phyloP scores from a whole-genome alignment of 2,329 filamentous ascomycete species.

The Penicillium freii region DNA sequence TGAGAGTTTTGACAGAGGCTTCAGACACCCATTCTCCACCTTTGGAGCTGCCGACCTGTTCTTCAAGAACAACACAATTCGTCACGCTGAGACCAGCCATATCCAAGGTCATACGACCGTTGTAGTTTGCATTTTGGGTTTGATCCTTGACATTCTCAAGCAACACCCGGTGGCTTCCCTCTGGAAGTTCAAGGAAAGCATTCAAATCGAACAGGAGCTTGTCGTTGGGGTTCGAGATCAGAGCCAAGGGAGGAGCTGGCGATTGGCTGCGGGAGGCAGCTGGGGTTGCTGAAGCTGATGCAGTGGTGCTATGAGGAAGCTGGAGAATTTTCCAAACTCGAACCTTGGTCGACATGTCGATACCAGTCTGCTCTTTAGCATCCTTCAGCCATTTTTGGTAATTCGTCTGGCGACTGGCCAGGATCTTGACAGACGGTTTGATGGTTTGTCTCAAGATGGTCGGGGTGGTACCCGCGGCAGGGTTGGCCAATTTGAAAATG shows the following conservation, averaged over 20 bases:
- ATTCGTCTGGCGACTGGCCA: slow-evolving; percentile 67
- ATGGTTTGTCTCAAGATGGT: slow-evolving; percentile 61
- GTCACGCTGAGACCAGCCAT: slow-evolving; percentile 68
- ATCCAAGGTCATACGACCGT: slow-evolving; percentile 66
- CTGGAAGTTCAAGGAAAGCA: slow-evolving; percentile 61
- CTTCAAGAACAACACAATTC: slow-evolving; percentile 79
- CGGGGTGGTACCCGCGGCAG: slow-evolving; percentile 56
- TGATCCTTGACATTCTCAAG: slow-evolving; percentile 65
- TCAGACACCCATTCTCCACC: slow-evolving; percentile 59
- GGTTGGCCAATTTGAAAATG: slow-evolving; percentile 71
- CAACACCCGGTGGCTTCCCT: slow-evolving; percentile 63
- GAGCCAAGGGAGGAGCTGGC: slow-evolving; percentile 43
- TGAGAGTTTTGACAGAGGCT: slow-evolving; percentile 42
- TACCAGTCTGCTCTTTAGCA: slow-evolving; percentile 66
- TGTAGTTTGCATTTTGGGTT: slow-evolving; percentile 72
- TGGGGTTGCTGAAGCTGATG: slow-evolving; percentile 46
- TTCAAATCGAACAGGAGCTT: slow-evolving; percentile 61
- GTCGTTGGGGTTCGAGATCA: slow-evolving; percentile 44
- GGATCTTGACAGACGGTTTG: slow-evolving; percentile 62
- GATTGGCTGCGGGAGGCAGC: slow-evolving; percentile 45
- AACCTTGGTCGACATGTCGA: slow-evolving; percentile 70
- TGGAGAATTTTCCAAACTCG: slow-evolving; percentile 67
- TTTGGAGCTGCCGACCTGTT: slow-evolving; percentile 57
- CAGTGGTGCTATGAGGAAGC: slow-evolving; percentile 45
- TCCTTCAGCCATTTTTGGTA: slow-evolving; percentile 74